These are phyloP conservation scores for Canavalia gladiata DNA, from an alignment of 306 rosid species.

Conservation along the genomic window DNA sequence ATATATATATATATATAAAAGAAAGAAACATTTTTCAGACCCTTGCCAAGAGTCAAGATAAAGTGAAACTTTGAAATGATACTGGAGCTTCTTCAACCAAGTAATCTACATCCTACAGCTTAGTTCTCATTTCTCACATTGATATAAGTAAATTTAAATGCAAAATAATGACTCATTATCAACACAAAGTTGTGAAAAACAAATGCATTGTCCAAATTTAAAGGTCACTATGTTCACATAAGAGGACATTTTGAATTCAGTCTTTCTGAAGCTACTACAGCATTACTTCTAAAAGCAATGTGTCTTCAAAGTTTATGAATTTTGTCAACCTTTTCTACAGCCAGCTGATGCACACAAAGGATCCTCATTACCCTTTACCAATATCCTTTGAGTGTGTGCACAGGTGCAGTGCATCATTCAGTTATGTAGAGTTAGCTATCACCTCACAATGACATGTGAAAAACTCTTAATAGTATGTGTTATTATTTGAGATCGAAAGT, in stretches of 20 bases:
- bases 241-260: slow-evolving; percentile 20
- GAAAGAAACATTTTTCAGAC: background rate
- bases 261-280: slow-evolving; percentile 7
- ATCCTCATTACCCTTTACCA: background rate
- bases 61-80: too few relatives aligned
- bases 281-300: slow-evolving; percentile 24
- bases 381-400: background rate
- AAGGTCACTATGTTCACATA: slow-evolving; percentile 16
- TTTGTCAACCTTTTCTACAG: slow-evolving; percentile 28
- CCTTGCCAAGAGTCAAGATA: slow-evolving; percentile 21
- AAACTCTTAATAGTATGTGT: slow-evolving; percentile 8
- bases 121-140: too few relatives aligned
- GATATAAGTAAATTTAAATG: too few relatives aligned
- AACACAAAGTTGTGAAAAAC: background rate
- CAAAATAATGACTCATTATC: too few relatives aligned
- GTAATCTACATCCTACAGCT: too few relatives aligned
- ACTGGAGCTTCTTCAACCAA: too few relatives aligned
- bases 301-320: background rate
- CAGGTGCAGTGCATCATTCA: background rate
- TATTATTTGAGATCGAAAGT: slow-evolving; percentile 8
- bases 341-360: slow-evolving; percentile 13
- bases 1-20: too few relatives aligned
- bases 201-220: background rate
- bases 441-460: slow-evolving; percentile 25
- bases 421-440: slow-evolving; percentile 2